Conservation (phyloP, 352 stramenopile species). For the Halophytophthora batemanensis region DNA sequence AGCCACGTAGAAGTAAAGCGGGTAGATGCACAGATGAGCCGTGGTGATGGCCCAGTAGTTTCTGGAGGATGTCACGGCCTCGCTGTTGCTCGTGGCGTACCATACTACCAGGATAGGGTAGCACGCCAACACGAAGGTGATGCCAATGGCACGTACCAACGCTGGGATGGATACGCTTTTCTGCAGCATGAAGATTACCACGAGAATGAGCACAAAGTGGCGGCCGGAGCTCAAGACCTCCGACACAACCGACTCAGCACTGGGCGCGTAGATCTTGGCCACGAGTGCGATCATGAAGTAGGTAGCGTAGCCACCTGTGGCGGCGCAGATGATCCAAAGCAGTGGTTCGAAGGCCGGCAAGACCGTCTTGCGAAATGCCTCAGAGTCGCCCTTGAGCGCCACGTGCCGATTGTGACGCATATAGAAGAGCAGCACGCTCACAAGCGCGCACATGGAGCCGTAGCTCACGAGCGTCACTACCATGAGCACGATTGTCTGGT, state of each 20-base stretch:
- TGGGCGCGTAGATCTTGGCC: slow-evolving; percentile 17
- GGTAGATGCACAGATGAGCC: slow-evolving; percentile 22
- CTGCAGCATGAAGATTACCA: slow-evolving; percentile 54
- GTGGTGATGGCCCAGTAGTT: slow-evolving; percentile 29
- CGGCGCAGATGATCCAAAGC: slow-evolving; percentile 35
- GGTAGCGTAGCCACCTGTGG: slow-evolving; percentile 25
- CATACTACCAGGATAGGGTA: slow-evolving; percentile 44
- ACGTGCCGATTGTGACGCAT: slow-evolving; percentile 42
- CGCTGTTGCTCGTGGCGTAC: slow-evolving; percentile 18
- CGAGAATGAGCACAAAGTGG: slow-evolving; percentile 42
- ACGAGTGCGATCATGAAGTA: slow-evolving; percentile 31
- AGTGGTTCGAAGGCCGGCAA: slow-evolving; percentile 49
- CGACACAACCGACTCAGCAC: slow-evolving; percentile 12
- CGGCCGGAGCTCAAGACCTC: slow-evolving; percentile 38
- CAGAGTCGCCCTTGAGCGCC: slow-evolving; percentile 29
- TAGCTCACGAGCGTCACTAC: slow-evolving; percentile 38
- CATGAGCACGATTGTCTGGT: slow-evolving; percentile 30
- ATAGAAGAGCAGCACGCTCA: slow-evolving; percentile 33
- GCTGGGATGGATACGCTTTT: slow-evolving; percentile 50
- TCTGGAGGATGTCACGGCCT: slow-evolving; percentile 6
- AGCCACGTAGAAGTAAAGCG: slow-evolving; percentile 39
- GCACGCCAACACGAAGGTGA: slow-evolving; percentile 30
- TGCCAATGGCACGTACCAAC: slow-evolving; percentile 25
- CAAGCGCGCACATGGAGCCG: slow-evolving; percentile 32
- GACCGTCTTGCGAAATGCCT: slow-evolving; percentile 44